Percentiles rank a stretch among this genome's conserved stretches.
phyloP scores from a whole-genome alignment of 2,329 filamentous ascomycete genomes.

The Rugonectria rugulosa region DNA sequence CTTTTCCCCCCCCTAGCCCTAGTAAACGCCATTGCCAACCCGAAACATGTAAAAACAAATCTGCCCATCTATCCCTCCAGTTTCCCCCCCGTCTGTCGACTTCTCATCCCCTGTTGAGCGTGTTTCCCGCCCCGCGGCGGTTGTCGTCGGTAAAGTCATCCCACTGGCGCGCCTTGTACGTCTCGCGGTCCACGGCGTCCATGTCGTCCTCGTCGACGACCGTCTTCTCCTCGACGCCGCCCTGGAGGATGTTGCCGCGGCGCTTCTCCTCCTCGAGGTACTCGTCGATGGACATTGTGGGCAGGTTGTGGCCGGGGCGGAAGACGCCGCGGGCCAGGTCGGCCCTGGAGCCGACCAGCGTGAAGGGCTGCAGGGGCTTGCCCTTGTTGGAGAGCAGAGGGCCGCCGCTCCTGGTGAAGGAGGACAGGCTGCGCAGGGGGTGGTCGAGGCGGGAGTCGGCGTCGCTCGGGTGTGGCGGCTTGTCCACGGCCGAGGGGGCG shows the following conservation, averaged over 20 bases:
- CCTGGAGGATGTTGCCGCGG: constrained; percentile 88
- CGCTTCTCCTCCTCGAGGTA: constrained; percentile 91
- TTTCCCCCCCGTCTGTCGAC: neutral
- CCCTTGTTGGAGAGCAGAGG: constrained; percentile 81
- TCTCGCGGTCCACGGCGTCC: constrained; percentile 87
- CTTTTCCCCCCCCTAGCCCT: neutral
- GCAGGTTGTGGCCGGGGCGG: constrained; percentile 87
- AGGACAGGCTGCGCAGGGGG: constrained; percentile 60
- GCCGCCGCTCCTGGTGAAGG: constrained; percentile 67
- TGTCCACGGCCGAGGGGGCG: constrained; percentile 56
- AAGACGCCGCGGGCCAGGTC: constrained; percentile 85
- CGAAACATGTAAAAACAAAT: too few relatives aligned
- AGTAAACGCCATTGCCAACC: constrained; percentile 11
- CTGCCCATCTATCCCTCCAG: too few relatives aligned
- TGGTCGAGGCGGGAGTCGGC: constrained; percentile 77
- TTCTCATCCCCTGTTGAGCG: constrained; percentile 74
- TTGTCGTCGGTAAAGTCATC: constrained; percentile 94
- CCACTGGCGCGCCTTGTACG: constrained; percentile 92
- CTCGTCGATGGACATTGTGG: constrained; percentile 98
- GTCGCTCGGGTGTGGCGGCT: constrained; percentile 53
- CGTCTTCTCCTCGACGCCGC: constrained; percentile 78
- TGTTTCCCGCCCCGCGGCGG: constrained; percentile 83
- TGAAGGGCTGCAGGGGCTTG: constrained; percentile 91
- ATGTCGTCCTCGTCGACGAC: constrained; percentile 90
- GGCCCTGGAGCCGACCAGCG: constrained; percentile 78